phyloP scores from a whole-genome alignment of 768 basidiomycete species.

The Plicaturopsis crispa region DNA sequence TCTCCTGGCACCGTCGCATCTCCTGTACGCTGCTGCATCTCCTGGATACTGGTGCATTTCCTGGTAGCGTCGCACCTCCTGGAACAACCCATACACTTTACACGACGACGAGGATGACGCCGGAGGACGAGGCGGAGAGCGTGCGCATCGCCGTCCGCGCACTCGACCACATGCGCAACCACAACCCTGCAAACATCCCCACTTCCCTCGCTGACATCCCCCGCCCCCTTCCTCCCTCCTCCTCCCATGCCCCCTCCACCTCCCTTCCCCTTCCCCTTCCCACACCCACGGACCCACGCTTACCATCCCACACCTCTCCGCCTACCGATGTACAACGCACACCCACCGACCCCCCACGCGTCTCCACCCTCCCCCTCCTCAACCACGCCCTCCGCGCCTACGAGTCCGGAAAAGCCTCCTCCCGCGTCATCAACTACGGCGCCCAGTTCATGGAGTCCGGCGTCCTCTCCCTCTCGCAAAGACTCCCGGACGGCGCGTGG shows the following conservation, averaged over 20 bases:
- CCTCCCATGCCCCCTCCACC: conserved; percentile 4
- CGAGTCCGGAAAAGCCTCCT: conserved; percentile 78
- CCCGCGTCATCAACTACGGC: conserved; percentile 85
- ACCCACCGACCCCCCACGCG: conserved; percentile 6
- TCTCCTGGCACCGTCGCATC: no score
- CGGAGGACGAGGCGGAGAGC: conserved; percentile 62
- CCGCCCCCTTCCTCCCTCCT: conserved; percentile 7
- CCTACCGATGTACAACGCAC: conserved; percentile 7
- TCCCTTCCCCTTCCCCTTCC: conserved; percentile 7
- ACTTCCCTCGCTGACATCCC: conserved; percentile 3
- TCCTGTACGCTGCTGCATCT: no score
- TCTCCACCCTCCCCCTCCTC: conserved; percentile 61
- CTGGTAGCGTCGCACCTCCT: no score
- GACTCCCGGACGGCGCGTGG: no score
- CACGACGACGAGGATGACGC: no score
- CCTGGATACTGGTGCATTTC: no score
- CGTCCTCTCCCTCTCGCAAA: no score
- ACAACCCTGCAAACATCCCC: conserved; percentile 1
- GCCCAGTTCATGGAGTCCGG: conserved; percentile 84
- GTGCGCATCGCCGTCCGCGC: conserved; percentile 75
- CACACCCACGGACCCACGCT: conserved; percentile 6
- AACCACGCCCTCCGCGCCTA: conserved; percentile 67
- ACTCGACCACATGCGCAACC: conserved; percentile 68
- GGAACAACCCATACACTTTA: no score
- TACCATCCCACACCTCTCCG: conserved; percentile 16